These are phyloP conservation scores for Blastomyces gilchristii DNA, from an alignment of 2,329 filamentous ascomycete species.

Conservation along the genomic window DNA sequence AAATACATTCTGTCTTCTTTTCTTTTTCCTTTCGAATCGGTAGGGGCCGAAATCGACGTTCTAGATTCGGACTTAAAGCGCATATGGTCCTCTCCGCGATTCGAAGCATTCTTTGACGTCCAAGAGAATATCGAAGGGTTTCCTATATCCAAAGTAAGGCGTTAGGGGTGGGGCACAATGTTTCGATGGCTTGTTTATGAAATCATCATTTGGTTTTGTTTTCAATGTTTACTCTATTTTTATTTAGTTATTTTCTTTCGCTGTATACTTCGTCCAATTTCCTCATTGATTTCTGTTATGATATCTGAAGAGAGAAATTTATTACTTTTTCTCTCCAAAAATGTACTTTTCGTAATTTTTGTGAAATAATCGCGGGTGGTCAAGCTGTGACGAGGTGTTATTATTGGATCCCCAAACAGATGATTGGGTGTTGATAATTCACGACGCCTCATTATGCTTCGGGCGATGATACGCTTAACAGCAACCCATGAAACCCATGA, in stretches of 20 bases:
- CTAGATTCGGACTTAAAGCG: background rate
- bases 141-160: constrained; percentile 9
- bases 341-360: background rate
- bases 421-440: background rate
- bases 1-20: constrained; percentile 2
- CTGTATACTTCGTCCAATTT: background rate
- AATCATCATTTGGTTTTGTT: background rate
- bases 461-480: background rate
- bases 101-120: background rate
- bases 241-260: background rate
- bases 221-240: background rate
- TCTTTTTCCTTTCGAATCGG: background rate
- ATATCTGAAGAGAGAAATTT: background rate
- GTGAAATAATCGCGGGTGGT: background rate
- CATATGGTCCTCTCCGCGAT: background rate
- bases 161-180: background rate
- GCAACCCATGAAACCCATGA: background rate
- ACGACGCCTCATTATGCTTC: background rate
- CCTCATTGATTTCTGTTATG: background rate
- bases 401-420: too few relatives aligned
- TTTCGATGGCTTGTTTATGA: background rate
- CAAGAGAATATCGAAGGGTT: background rate
- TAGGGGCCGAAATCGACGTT: background rate
- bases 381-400: background rate
- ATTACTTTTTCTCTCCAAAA: background rate